phyloP scores from a whole-genome alignment of 2,329 filamentous ascomycete genomes.

The Gremmenia infestans region DNA sequence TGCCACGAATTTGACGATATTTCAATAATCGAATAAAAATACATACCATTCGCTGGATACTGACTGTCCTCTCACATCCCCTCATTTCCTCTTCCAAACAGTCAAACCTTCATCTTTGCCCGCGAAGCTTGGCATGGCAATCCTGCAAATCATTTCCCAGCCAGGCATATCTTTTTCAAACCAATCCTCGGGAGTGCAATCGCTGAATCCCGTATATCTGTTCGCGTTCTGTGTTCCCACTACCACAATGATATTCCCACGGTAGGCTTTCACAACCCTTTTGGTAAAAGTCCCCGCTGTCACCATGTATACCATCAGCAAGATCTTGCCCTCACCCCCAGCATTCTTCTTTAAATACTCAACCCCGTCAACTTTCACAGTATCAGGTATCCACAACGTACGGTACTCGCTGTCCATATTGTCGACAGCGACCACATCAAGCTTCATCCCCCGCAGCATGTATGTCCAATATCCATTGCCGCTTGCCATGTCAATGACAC shows the following conservation, averaged over 20 bases:
- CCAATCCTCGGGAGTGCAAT: conserved; percentile 61
- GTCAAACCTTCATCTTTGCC: conserved; percentile 74
- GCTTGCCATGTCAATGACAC: conserved; percentile 61
- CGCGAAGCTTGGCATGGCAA: conserved; percentile 68
- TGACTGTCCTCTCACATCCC: background rate
- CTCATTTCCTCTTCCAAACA: conserved; percentile 39
- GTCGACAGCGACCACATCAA: conserved; percentile 57
- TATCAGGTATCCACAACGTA: conserved; percentile 64
- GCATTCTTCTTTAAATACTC: conserved; percentile 48
- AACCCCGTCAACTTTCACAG: conserved; percentile 54
- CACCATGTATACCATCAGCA: conserved; percentile 70
- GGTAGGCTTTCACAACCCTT: conserved; percentile 54
- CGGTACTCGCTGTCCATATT: conserved; percentile 65
- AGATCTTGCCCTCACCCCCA: conserved; percentile 49
- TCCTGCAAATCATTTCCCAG: conserved; percentile 57
- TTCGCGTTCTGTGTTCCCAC: conserved; percentile 71
- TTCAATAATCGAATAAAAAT: no score
- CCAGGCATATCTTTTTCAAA: conserved; percentile 51
- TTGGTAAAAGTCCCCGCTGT: conserved; percentile 61
- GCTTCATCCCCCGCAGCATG: conserved; percentile 57
- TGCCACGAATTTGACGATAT: no score
- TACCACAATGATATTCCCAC: conserved; percentile 61
- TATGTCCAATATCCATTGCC: conserved; percentile 75
- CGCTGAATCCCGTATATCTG: conserved; percentile 66
- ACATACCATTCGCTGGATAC: no score